phyloP scores from a whole-genome alignment of 371 early-diverging fungal species.

The Mucor piriformis region DNA sequence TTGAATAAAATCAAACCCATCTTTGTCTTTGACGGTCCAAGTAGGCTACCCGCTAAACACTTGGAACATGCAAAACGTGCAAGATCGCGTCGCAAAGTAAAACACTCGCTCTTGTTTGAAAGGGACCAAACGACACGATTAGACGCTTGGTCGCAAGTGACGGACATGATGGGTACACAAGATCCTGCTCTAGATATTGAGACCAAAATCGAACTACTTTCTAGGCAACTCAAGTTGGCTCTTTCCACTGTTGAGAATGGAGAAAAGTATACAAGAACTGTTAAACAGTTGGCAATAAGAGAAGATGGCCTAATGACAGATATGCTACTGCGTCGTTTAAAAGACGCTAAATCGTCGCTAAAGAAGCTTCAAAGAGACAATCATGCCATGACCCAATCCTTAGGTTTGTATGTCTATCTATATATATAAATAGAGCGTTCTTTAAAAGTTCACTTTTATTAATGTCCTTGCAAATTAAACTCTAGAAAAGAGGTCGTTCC shows the following conservation, averaged over 20 bases:
- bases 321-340: slow-evolving; percentile 9
- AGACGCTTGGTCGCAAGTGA: slow-evolving; percentile 34
- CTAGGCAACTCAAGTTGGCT: no score
- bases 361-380: slow-evolving; percentile 29
- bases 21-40: slow-evolving; percentile 64
- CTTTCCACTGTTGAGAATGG: no score
- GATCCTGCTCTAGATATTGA: no score
- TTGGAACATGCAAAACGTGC: slow-evolving; percentile 46
- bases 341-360: slow-evolving; percentile 9
- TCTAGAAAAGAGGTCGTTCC: slow-evolving; percentile 57
- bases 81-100: slow-evolving; percentile 31
- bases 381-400: slow-evolving; percentile 28
- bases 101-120: slow-evolving; percentile 36
- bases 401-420: slow-evolving; percentile 29
- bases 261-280: slow-evolving; percentile 43
- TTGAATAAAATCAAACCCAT: slow-evolving; percentile 55
- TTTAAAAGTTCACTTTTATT: no score
- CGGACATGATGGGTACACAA: slow-evolving; percentile 7
- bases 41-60: slow-evolving; percentile 52
- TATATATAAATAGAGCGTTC: no score
- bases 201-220: no score
- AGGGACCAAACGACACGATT: slow-evolving; percentile 33
- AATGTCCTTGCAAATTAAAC: no score
- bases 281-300: slow-evolving; percentile 27
- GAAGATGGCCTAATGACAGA: slow-evolving; percentile 26